Evolutionary conservation across 129 eudicot genomes (phyloP), one percentile per base, ranked within the genome.

Genomic region (Smallanthus sonchifolius): DNA sequence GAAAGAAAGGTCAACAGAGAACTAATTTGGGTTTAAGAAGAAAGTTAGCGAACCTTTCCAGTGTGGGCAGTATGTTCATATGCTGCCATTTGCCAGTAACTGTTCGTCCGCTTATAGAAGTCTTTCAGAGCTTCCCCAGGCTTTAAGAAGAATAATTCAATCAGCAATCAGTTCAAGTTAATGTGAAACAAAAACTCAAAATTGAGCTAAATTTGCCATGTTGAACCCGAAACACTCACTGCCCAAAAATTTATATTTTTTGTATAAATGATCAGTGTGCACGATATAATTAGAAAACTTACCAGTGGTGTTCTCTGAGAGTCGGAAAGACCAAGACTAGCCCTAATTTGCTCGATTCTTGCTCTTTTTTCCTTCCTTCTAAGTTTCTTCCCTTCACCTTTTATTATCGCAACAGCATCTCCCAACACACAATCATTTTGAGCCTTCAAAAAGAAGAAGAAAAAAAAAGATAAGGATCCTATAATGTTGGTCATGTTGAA

Each of bases 81-180:
- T 35, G 98, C 98, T 11, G 98, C 98, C 97, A 94, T 94, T 90
- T 94, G 98, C 98, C 98, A 94, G 86, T 94, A 94, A 87, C 82
- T 65, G 68, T 94, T 86, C 65, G 98, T 94, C 35, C 98, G 91
- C 79, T 89, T 90, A 82, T 90, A 94, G 76, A 94, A 94, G 79
- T 94, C 98, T 81, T 84, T 90, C 74, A 94, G 73, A 43, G 98
- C 75, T 83, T 94, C 98, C 60, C 96, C 98, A 45, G 97, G 97
- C 98, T 94, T 79, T 65, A 54, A 59, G 6, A 17, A 59, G 6
- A 39, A 75, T 42, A 16, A 66, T 81, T 35, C 6, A 75, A 17
- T 60, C 51, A 82, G 49, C 14, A 40, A 14, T 6, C n/a, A 15
- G 15, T 42, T 20, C 4, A 3, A 48, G 66, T 13, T 52, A 7